Conservation (phyloP, 1,284 basidiomycete species). For the Lignosus rhinocerotis region DNA sequence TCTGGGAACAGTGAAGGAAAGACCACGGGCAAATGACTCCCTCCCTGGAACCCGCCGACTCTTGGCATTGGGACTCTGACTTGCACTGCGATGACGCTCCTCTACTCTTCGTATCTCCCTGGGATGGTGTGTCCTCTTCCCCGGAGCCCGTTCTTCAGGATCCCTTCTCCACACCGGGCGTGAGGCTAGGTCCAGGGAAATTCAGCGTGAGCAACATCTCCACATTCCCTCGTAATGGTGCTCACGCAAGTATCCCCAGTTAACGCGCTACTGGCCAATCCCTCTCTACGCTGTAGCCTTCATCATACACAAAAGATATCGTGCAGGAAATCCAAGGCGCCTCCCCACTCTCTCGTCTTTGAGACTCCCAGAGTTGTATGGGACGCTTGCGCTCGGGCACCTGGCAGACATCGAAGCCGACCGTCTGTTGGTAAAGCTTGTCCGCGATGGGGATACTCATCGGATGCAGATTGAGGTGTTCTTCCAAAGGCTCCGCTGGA, state of each 20-base stretch:
- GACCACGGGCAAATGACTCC: too few relatives aligned
- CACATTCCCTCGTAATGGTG: too few relatives aligned
- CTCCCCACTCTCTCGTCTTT: background rate
- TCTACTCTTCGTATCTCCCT: too few relatives aligned
- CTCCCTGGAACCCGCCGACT: too few relatives aligned
- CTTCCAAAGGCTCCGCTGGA: background rate
- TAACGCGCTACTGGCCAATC: constrained; percentile 1
- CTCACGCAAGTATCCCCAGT: background rate
- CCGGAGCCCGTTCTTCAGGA: too few relatives aligned
- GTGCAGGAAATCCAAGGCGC: background rate
- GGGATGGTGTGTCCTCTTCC: too few relatives aligned
- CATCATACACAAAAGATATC: background rate
- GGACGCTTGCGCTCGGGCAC: background rate
- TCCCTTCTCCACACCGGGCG: too few relatives aligned
- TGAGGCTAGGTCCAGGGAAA: too few relatives aligned
- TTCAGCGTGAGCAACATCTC: too few relatives aligned
- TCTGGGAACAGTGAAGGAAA: too few relatives aligned
- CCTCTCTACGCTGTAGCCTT: constrained; percentile 1
- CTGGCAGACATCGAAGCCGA: background rate
- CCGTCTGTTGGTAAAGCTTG: background rate
- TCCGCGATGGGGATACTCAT: background rate
- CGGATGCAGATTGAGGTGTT: background rate
- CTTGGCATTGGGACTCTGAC: too few relatives aligned
- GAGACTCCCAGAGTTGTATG: constrained; percentile 1
- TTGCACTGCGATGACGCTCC: too few relatives aligned